Conservation (phyloP, 805 yeast genomes). For the Starmerella vaccinii region DNA sequence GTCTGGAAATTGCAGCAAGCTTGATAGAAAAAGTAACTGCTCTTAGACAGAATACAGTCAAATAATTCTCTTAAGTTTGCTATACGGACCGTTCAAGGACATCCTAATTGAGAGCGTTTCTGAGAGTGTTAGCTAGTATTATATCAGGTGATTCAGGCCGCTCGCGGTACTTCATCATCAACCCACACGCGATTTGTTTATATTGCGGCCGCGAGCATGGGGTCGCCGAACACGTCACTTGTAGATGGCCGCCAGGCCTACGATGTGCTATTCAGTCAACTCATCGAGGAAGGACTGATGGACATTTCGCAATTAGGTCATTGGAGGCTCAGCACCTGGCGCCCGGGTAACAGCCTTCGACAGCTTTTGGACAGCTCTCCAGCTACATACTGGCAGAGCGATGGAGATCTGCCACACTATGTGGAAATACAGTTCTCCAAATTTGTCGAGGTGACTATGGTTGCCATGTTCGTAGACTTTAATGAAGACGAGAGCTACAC, state of each 20-base stretch:
- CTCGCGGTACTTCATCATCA: too few relatives aligned
- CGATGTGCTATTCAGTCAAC: background rate
- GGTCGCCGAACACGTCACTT: background rate
- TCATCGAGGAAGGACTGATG: background rate
- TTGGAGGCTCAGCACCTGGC: conserved; percentile 41
- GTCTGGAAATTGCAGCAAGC: too few relatives aligned
- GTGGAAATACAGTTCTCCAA: conserved; percentile 72
- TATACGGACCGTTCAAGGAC: too few relatives aligned
- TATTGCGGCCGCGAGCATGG: background rate
- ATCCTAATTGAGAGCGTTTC: too few relatives aligned
- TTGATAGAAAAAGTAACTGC: background rate
- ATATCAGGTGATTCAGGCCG: background rate
- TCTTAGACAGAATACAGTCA: too few relatives aligned
- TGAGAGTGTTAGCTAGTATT: too few relatives aligned
- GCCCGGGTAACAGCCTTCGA: conserved; percentile 61
- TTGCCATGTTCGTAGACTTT: conserved; percentile 64
- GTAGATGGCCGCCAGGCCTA: background rate
- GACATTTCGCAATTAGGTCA: conserved; percentile 75
- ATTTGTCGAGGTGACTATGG: conserved; percentile 53
- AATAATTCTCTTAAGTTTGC: too few relatives aligned
- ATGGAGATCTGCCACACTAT: conserved; percentile 80
- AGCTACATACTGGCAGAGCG: conserved; percentile 83
- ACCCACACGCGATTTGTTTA: too few relatives aligned
- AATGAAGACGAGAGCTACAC: conserved; percentile 83
- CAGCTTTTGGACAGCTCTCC: conserved; percentile 63